These are phyloP conservation scores for Podila verticillata DNA, from an alignment of 192 early-diverging fungal genomes.

Conservation along the genomic window DNA sequence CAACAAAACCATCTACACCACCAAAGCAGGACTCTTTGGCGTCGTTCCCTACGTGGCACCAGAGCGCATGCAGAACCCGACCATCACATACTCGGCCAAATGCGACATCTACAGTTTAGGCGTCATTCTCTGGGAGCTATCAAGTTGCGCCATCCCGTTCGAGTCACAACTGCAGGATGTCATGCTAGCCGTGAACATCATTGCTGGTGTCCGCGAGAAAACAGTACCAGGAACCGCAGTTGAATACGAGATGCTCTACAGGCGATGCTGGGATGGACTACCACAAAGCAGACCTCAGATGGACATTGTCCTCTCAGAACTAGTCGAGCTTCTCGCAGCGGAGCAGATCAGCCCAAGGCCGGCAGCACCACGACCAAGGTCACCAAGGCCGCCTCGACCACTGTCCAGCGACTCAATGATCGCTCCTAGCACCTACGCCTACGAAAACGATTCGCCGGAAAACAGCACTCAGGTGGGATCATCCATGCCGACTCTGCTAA, in stretches of 20 bases:
- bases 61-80: conserved; percentile 58
- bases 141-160: conserved; percentile 49
- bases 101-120: conserved; percentile 66
- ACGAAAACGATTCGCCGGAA: conserved; percentile 34
- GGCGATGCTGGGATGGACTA: conserved; percentile 52
- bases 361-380: conserved; percentile 24
- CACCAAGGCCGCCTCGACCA: conserved; percentile 26
- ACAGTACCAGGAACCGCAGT: conserved; percentile 49
- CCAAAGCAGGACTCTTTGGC: conserved; percentile 59
- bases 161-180: conserved; percentile 51
- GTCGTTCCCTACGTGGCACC: conserved; percentile 64
- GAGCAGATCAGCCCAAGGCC: conserved; percentile 39
- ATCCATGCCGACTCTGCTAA: conserved; percentile 6
- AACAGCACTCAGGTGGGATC: conserved; percentile 18
- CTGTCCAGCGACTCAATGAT: conserved; percentile 43
- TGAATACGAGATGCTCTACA: conserved; percentile 53
- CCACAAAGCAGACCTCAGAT: conserved; percentile 52
- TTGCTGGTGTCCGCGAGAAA: conserved; percentile 51
- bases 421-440: conserved; percentile 21
- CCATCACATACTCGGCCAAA: conserved; percentile 52
- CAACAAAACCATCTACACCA: conserved; percentile 51
- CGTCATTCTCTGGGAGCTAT: conserved; percentile 63
- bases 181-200: conserved; percentile 54
- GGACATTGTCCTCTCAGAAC: conserved; percentile 50
- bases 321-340: conserved; percentile 39